A percentile compares a stretch with the other conserved stretches of the same genome.
Conservation (phyloP, 768 basidiomycete species). For the Panellus pusillus region DNA sequence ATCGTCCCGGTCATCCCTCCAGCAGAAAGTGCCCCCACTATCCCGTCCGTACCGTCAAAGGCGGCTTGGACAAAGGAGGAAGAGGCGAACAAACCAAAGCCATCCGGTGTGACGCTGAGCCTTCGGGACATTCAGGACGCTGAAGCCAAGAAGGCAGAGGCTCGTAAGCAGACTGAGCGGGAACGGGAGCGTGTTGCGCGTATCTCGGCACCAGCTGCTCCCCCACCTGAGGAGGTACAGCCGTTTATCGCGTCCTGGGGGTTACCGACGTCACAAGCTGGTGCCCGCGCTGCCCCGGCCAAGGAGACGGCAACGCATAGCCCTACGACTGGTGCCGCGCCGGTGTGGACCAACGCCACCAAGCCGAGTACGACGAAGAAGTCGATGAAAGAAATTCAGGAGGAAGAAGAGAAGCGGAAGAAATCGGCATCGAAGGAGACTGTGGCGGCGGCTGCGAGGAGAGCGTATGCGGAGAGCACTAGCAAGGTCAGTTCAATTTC, state of each 20-base stretch:
- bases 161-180: conserved; percentile 70
- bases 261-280: conserved; percentile 79
- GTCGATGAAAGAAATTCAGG: conserved; percentile 98
- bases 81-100: conserved; percentile 58
- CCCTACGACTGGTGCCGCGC: conserved; percentile 28
- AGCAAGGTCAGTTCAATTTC: conserved; percentile 53
- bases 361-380: conserved; percentile 68
- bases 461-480: conserved; percentile 79
- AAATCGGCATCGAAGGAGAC: conserved; percentile 61
- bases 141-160: conserved; percentile 80
- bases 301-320: conserved; percentile 41
- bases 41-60: conserved; percentile 40
- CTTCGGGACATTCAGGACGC: conserved; percentile 95
- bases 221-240: conserved; percentile 54
- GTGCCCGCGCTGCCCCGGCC: conserved; percentile 42
- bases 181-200: conserved; percentile 66
- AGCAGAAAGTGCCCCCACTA: conserved; percentile 23
- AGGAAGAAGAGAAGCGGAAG: conserved; percentile 92
- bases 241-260: conserved; percentile 80
- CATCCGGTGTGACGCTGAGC: conserved; percentile 51
- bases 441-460: conserved; percentile 55
- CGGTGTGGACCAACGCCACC: conserved; percentile 74
- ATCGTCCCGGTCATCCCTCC: conserved; percentile 20
- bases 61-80: conserved; percentile 71
- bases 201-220: conserved; percentile 35